These are phyloP conservation scores for Cercospora sp. DNA, from an alignment of 2,329 filamentous ascomycete genomes.

Conservation along the genomic window DNA sequence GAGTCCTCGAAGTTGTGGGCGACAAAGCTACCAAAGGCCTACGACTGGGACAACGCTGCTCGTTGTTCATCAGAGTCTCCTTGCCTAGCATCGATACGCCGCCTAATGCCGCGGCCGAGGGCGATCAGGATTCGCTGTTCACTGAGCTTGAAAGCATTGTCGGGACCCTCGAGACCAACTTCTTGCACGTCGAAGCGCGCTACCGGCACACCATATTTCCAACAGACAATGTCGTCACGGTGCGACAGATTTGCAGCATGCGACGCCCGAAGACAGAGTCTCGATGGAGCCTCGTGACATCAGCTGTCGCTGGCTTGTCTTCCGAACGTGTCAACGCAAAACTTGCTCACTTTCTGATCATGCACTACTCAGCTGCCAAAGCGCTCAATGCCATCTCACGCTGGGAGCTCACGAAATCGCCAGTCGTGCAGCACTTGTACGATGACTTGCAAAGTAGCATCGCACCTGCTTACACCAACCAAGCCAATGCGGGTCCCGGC, in stretches of 20 bases:
- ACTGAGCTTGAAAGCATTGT: slow-evolving; percentile 39
- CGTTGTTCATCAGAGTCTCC: slow-evolving; percentile 35
- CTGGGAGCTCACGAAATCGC: slow-evolving; percentile 23
- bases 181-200: slow-evolving; percentile 38
- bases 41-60: slow-evolving; percentile 29
- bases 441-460: slow-evolving; percentile 14
- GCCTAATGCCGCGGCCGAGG: slow-evolving; percentile 1
- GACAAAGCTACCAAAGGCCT: slow-evolving; percentile 35
- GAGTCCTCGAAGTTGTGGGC: slow-evolving; percentile 34
- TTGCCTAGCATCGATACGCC: slow-evolving; percentile 27
- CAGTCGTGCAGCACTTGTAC: slow-evolving; percentile 20
- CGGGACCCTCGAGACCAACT: slow-evolving; percentile 35
- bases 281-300: slow-evolving; percentile 36
- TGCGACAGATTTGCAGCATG: slow-evolving; percentile 35
- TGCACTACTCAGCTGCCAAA: slow-evolving; percentile 26
- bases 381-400: slow-evolving; percentile 32
- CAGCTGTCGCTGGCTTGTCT: slow-evolving; percentile 13
- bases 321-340: slow-evolving; percentile 23
- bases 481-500: background rate
- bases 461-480: background rate
- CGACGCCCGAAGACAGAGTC: slow-evolving; percentile 37
- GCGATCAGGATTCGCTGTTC: slow-evolving; percentile 35
- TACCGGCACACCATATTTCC: slow-evolving; percentile 41
- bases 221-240: slow-evolving; percentile 35
- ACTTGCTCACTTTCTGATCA: slow-evolving; percentile 28